Evolutionary conservation across 306 rosid genomes (phyloP).

Genomic region (Prunus kanzakura): DNA sequence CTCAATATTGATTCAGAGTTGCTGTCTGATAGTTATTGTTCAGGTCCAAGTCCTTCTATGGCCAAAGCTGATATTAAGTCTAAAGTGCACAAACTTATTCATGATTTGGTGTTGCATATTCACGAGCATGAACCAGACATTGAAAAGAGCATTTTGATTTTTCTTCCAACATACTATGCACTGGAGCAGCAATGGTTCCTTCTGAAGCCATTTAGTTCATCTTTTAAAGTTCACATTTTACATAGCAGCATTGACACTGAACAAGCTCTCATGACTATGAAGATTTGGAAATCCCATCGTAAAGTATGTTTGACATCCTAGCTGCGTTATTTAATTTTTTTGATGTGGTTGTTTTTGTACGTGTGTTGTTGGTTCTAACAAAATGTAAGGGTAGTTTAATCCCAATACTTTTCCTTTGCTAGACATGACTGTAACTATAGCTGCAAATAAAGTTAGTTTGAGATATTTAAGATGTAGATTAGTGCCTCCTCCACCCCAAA

Average conservation of each 20-base stretch:
- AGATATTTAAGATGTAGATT: neutral
- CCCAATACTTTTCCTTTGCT: constrained; percentile 2
- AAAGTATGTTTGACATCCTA: constrained; percentile 45
- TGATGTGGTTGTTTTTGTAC: neutral
- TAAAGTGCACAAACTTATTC: constrained; percentile 63
- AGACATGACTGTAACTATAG: neutral
- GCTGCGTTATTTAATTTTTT: neutral
- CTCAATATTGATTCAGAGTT: constrained; percentile 48
- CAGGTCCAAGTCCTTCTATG: constrained; percentile 37
- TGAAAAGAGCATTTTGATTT: constrained; percentile 82
- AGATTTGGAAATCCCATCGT: constrained; percentile 76
- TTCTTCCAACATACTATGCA: constrained; percentile 84
- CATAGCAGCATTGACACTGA: constrained; percentile 90
- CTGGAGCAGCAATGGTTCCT: constrained; percentile 80
- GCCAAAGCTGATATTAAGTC: constrained; percentile 37
- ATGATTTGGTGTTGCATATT: constrained; percentile 65
- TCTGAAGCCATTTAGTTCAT: constrained; percentile 59
- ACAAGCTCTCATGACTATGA: constrained; percentile 78
- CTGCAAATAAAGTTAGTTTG: neutral
- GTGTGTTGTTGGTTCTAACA: neutral
- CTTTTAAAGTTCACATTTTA: constrained; percentile 72
- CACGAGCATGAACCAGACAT: constrained; percentile 73
- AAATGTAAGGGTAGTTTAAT: neutral
- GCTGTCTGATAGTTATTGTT: constrained; percentile 32
- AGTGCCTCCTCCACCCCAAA: too few relatives aligned